phyloP scores from a whole-genome alignment of 2,329 filamentous ascomycete species.

The Aspergillus clavatus region DNA sequence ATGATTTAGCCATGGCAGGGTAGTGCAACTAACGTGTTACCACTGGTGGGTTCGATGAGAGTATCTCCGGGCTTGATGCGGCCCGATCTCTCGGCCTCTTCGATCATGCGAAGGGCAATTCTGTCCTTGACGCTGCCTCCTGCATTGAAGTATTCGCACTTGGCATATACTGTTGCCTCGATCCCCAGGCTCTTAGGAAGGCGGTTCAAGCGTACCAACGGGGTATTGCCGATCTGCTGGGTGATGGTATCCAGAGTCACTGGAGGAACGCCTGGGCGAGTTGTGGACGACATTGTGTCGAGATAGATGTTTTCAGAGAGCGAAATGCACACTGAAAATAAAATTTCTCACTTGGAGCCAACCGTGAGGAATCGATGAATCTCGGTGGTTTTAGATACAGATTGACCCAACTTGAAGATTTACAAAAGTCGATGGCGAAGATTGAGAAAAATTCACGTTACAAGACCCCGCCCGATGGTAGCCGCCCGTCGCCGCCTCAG shows the following conservation, averaged over 20 bases:
- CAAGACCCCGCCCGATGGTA: background rate
- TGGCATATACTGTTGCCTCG: conserved; percentile 82
- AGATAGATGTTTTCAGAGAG: too few species aligned
- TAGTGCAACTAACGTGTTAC: conserved; percentile 66
- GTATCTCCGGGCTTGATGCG: conserved; percentile 97
- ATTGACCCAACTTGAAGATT: too few species aligned
- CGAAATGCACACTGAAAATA: too few species aligned
- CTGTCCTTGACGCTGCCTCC: conserved; percentile 92
- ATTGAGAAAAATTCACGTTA: background rate
- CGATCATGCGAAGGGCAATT: conserved; percentile 95
- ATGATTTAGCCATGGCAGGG: background rate
- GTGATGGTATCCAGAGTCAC: conserved; percentile 63
- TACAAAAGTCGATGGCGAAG: background rate
- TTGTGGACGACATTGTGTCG: conserved; percentile 44
- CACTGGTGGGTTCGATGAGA: conserved; percentile 94
- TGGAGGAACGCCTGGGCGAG: conserved; percentile 49
- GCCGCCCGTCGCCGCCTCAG: background rate
- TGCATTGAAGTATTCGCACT: conserved; percentile 89
- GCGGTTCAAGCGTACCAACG: conserved; percentile 89
- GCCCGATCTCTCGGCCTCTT: conserved; percentile 84
- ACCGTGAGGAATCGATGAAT: background rate
- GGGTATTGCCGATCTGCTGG: conserved; percentile 90
- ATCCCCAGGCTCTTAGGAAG: conserved; percentile 88
- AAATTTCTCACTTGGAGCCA: too few species aligned
- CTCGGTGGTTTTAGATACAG: too few species aligned